phyloP scores from a whole-genome alignment of 2,329 filamentous ascomycete genomes.

The Stagonosporopsis rhizophila region DNA sequence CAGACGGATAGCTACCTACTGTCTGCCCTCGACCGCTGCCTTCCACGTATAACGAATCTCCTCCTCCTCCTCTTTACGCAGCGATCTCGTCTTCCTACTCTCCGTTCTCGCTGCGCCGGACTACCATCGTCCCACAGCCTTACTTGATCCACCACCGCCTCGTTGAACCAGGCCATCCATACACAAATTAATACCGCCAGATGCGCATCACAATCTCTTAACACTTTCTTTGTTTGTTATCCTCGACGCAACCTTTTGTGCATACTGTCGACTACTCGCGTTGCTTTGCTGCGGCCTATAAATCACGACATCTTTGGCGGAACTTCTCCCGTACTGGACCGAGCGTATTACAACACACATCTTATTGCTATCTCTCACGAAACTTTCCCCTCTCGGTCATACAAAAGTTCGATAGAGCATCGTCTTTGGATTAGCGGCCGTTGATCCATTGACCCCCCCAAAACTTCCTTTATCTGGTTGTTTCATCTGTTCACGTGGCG shows the following conservation, averaged over 20 bases:
- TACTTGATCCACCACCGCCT: conserved; percentile 34
- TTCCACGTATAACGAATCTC: conserved; percentile 51
- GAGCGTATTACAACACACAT: conserved; percentile 24
- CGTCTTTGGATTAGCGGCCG: conserved; percentile 44
- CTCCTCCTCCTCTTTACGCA: conserved; percentile 44
- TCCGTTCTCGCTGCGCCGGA: conserved; percentile 37
- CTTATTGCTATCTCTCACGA: conserved; percentile 46
- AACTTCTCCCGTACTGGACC: conserved; percentile 6
- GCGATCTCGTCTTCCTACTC: conserved; percentile 36
- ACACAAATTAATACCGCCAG: conserved; percentile 50
- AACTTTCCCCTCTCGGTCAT: conserved; percentile 36
- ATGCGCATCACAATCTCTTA: conserved; percentile 56
- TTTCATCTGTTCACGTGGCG: conserved; percentile 32
- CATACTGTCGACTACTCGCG: conserved; percentile 50
- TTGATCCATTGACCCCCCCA: conserved; percentile 45
- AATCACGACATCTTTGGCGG: conserved; percentile 37
- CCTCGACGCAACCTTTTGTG: conserved; percentile 48
- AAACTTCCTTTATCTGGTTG: conserved; percentile 34
- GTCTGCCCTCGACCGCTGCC: conserved; percentile 40
- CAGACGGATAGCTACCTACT: conserved; percentile 31
- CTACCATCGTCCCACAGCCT: conserved; percentile 23
- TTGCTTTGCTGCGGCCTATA: conserved; percentile 34
- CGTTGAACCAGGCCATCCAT: conserved; percentile 50
- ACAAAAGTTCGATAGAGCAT: conserved; percentile 51
- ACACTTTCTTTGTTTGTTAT: conserved; percentile 51